A percentile compares a stretch with the other conserved stretches of the same genome.
These are phyloP conservation scores for Ceratocystis cacaofunesta DNA, from an alignment of 2,329 filamentous ascomycete species.

Conservation along the genomic window DNA sequence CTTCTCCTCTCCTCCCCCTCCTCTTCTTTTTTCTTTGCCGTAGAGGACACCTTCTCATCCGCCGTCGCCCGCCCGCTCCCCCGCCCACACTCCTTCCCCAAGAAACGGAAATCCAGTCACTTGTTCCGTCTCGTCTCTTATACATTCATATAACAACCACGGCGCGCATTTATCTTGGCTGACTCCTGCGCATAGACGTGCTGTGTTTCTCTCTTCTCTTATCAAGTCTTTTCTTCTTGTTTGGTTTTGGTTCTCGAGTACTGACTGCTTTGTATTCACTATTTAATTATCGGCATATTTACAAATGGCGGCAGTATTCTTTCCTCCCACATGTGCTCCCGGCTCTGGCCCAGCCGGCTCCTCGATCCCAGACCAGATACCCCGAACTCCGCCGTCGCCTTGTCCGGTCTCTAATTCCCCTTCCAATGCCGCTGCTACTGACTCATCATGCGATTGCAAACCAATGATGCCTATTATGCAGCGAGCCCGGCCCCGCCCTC, in stretches of 20 bases:
- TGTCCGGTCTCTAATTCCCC: neutral
- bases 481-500: slow-evolving; percentile 6
- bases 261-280: slow-evolving; percentile 1
- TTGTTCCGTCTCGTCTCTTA: neutral
- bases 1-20: neutral
- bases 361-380: neutral
- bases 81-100: neutral
- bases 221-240: neutral
- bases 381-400: neutral
- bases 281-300: slow-evolving; percentile 2
- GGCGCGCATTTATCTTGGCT: neutral
- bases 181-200: too few species aligned
- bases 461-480: slow-evolving; percentile 11
- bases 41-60: neutral
- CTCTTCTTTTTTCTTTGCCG: neutral
- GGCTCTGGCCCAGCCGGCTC: neutral
- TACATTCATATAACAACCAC: neutral
- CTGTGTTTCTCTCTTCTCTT: neutral
- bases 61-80: neutral
- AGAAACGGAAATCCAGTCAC: neutral
- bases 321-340: neutral
- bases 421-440: neutral
- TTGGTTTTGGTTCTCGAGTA: neutral
- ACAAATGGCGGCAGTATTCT: slow-evolving; percentile 10
- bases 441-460: neutral